Base-by-base conservation (phyloP, 129 eudicot species). In the Saussurea involucrata region DNA sequence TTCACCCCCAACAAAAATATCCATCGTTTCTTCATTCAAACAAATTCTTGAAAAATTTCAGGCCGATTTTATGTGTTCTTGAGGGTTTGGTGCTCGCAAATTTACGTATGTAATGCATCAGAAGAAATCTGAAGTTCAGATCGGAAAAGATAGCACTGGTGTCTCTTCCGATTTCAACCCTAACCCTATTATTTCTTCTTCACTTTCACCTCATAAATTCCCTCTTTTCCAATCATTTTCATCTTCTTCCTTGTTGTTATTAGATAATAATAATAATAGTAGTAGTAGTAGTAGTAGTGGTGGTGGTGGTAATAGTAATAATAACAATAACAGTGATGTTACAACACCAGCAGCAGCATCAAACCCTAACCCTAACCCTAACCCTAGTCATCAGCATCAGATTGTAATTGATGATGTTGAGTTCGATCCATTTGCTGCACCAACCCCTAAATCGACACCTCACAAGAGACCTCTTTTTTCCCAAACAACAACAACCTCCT, bases 151-250 rank as follows among this genome's bases (percentile, higher is more conserved):
- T 87, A 94, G 97, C 96, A 86, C 83, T 32, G 90, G 98, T 90
- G 57, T 94, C 93, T 94, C 98, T 91, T 94, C 98, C 96, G 97
- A 91, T 91, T 94, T 91, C 86, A 90, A 90, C 81, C 97, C 95
- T 11, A 81, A 88, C n/a, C 98, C 96, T 1, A 53, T 72, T 0
- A 64, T 72, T 63, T 25, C 92, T 76, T 25, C 80, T 72, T 60
- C 69, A 27, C 9, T 72, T 55, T 73, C 79, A 76, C 86, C 67
- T 72, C 85, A 28, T 66, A 74, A 58, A 69, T 73, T 57, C 86
- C 77, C 75, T 24, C 64, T 74, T 87, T 80, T 74, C 78, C 69
- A 75, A 66, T 27, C 76, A 8, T 75, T 63, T 34, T 57, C 77
- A 15, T 77, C 82, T 5, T 75, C 81, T 5, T 68, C 83, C 44